These are phyloP conservation scores for Hypoxylon sp. DNA, from an alignment of 2,329 filamentous ascomycete genomes.

Conservation along the genomic window DNA sequence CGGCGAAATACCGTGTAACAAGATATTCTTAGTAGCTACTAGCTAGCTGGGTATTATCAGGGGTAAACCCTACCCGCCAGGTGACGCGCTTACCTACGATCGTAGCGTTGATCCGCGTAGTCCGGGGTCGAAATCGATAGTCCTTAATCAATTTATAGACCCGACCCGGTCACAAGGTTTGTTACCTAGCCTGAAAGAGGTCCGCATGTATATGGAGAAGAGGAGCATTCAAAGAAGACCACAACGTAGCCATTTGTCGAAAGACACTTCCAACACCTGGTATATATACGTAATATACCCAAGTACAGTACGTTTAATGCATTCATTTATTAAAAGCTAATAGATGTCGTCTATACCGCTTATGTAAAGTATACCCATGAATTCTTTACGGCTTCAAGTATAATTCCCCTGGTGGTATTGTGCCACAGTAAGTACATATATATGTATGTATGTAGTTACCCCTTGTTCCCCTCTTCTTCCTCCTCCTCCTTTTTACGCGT, in stretches of 20 bases:
- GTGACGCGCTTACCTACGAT: constrained; percentile 45
- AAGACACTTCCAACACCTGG: background rate
- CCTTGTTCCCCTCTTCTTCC: constrained; percentile 9
- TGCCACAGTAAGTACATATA: background rate
- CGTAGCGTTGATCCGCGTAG: constrained; percentile 42
- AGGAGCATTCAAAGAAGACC: background rate
- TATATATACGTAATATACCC: too few relatives aligned
- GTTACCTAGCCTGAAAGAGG: constrained; percentile 22
- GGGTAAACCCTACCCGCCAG: constrained; percentile 43
- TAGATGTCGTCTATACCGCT: constrained; percentile 1
- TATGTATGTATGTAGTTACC: background rate
- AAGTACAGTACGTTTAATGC: background rate
- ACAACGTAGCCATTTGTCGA: background rate
- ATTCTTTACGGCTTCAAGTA: background rate
- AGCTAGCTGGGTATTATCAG: constrained; percentile 21
- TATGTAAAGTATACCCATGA: constrained; percentile 8
- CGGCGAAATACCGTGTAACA: constrained; percentile 27
- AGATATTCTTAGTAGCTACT: constrained; percentile 39
- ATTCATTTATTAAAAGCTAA: background rate
- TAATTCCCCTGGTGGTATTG: background rate
- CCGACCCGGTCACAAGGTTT: constrained; percentile 41
- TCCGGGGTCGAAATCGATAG: constrained; percentile 43
- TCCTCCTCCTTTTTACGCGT: constrained; percentile 27
- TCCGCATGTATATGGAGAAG: constrained; percentile 9
- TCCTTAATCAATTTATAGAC: constrained; percentile 41